A percentile compares a stretch with the other conserved stretches of the same genome.
These are phyloP conservation scores for Clavispora santaluciae DNA, from an alignment of 805 yeast species.

Conservation along the genomic window DNA sequence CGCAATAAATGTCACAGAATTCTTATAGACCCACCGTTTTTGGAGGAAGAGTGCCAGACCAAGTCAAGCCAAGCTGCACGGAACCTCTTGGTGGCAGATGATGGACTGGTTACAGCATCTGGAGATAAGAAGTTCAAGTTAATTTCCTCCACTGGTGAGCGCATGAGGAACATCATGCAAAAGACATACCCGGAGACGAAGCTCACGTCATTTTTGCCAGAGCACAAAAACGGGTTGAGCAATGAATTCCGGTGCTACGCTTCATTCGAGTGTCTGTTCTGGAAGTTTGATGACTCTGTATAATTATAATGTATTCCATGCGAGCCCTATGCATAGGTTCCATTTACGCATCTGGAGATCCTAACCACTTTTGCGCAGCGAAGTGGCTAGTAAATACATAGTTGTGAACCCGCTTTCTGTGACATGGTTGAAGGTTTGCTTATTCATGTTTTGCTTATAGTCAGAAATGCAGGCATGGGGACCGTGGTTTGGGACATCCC, in stretches of 20 bases:
- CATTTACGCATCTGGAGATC: too few species aligned
- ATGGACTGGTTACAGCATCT: slow-evolving; percentile 27
- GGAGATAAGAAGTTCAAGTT: slow-evolving; percentile 46
- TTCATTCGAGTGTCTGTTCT: slow-evolving; percentile 59
- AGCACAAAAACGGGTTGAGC: slow-evolving; percentile 79
- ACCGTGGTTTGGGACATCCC: too few species aligned
- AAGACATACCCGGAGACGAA: slow-evolving; percentile 59
- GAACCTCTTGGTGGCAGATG: slow-evolving; percentile 45
- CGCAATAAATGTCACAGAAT: slow-evolving; percentile 64
- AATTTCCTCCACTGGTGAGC: slow-evolving; percentile 84
- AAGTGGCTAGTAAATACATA: too few species aligned
- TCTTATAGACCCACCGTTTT: slow-evolving; percentile 83
- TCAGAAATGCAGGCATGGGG: too few species aligned
- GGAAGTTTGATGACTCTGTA: slow-evolving; percentile 47
- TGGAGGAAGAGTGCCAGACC: slow-evolving; percentile 76
- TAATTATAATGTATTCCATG: too few species aligned
- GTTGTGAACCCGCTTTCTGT: too few species aligned
- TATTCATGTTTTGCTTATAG: too few species aligned
- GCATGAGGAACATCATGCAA: slow-evolving; percentile 65
- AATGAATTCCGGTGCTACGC: slow-evolving; percentile 89
- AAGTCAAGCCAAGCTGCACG: slow-evolving; percentile 55
- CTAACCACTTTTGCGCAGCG: too few species aligned
- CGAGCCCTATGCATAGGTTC: too few species aligned
- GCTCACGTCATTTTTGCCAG: slow-evolving; percentile 68
- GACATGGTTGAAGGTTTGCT: too few species aligned